These are phyloP conservation scores for Rhododendron griersonianum DNA, from an alignment of 148 eudicot genomes.

Conservation along the genomic window DNA sequence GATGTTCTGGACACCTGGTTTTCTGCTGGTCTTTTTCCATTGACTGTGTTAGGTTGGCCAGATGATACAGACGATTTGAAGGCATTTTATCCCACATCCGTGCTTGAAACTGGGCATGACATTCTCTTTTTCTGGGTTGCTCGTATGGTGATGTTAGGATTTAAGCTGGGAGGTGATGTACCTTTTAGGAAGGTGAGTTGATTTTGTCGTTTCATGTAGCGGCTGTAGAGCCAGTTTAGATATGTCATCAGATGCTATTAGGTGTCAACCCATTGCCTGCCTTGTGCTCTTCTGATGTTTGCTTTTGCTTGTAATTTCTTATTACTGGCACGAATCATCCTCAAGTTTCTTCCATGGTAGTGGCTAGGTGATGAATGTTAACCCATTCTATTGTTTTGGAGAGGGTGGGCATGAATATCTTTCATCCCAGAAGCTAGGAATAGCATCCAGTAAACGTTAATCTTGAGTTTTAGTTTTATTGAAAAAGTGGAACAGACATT, in stretches of 20 bases:
- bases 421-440: conserved; percentile 1
- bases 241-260: background rate
- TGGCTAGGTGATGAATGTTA: background rate
- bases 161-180: conserved; percentile 77
- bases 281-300: background rate
- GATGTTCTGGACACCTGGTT: conserved; percentile 98
- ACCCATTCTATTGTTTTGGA: background rate
- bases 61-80: conserved; percentile 78
- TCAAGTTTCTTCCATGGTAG: background rate
- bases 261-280: background rate
- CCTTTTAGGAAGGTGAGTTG: conserved; percentile 75
- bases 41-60: conserved; percentile 95
- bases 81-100: conserved; percentile 87
- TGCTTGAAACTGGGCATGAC: conserved; percentile 98
- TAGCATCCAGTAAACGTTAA: background rate
- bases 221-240: background rate
- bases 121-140: conserved; percentile 98
- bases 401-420: background rate
- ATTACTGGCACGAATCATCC: background rate
- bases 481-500: background rate
- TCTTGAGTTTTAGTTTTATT: background rate
- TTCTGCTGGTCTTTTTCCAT: conserved; percentile 88
- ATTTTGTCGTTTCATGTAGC: background rate
- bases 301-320: background rate
- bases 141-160: conserved; percentile 93